A percentile compares a stretch with the other conserved stretches of the same genome.
Evolutionary conservation across 2,329 filamentous ascomycete genomes (phyloP).

Genomic region (Fusarium pseudocircinatum): DNA sequence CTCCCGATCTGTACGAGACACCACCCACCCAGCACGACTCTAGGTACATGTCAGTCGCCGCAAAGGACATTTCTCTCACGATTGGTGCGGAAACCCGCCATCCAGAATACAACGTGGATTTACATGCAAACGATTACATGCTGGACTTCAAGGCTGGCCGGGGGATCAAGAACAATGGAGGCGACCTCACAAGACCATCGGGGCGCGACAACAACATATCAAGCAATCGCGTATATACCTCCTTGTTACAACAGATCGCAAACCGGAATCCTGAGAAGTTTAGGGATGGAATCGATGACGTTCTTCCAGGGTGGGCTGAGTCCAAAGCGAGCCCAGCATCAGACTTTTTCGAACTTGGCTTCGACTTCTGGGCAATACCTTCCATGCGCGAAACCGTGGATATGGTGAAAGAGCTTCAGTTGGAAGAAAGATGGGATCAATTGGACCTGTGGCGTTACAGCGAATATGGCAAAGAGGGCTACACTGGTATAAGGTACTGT

Average conservation of each 20-base stretch:
- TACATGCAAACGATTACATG: no score
- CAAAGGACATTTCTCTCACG: no score
- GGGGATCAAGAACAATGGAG: no score
- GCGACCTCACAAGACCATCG: no score
- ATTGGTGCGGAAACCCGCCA: no score
- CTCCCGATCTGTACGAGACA: not conserved
- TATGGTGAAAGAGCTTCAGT: not conserved
- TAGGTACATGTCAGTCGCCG: no score
- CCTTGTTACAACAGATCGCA: not conserved
- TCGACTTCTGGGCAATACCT: not conserved
- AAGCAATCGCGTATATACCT: not conserved
- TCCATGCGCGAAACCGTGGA: not conserved
- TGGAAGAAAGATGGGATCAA: accelerated
- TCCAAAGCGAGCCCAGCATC: not conserved
- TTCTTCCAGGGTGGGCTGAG: accelerated
- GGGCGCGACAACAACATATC: not conserved
- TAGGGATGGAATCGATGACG: not conserved
- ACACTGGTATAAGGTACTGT: not conserved
- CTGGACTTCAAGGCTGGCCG: no score
- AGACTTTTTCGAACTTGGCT: not conserved
- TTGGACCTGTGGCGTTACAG: not conserved
- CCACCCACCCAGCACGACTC: not conserved
- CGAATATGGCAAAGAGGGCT: accelerated
- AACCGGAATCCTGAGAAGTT: not conserved
- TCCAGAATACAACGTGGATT: no score